Evolutionary conservation across 257 asterid genomes (phyloP).

Genomic region (Solanum raphanifolium): DNA sequence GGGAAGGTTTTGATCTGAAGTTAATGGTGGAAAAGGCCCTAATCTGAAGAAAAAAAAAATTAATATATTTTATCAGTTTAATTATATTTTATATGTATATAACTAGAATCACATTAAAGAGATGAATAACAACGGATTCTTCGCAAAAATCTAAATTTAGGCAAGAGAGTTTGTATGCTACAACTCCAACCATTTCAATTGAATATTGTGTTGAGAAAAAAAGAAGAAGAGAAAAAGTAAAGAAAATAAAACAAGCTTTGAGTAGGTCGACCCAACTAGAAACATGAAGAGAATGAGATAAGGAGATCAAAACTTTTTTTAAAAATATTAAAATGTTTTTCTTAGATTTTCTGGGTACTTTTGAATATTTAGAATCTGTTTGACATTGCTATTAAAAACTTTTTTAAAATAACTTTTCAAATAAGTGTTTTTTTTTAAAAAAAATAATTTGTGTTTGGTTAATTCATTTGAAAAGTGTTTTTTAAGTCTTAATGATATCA

Average conservation of each 20-base stretch:
- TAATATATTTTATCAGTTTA: too few relatives aligned
- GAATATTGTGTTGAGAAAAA: neutral
- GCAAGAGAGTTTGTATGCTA: neutral
- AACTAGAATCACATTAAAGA: neutral
- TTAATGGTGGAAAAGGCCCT: too few relatives aligned
- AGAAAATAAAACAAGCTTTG: neutral
- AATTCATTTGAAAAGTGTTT: too few relatives aligned
- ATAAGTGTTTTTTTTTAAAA: too few relatives aligned
- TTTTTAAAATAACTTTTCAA: too few relatives aligned
- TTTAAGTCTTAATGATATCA: too few relatives aligned
- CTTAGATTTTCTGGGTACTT: neutral
- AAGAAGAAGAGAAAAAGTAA: neutral
- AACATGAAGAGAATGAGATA: neutral
- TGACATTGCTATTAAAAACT: too few relatives aligned
- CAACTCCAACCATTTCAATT: neutral
- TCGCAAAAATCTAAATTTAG: neutral
- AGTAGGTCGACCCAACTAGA: neutral
- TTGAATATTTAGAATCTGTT: neutral
- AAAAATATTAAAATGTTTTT: too few relatives aligned
- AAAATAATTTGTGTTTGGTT: accelerated
- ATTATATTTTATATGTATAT: neutral
- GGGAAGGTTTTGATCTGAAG: too few relatives aligned
- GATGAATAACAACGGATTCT: neutral
- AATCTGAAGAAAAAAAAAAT: neutral
- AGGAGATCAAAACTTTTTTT: neutral